These are phyloP conservation scores for Camelina sativa DNA, from an alignment of 345 rosid genomes.

Conservation along the genomic window DNA sequence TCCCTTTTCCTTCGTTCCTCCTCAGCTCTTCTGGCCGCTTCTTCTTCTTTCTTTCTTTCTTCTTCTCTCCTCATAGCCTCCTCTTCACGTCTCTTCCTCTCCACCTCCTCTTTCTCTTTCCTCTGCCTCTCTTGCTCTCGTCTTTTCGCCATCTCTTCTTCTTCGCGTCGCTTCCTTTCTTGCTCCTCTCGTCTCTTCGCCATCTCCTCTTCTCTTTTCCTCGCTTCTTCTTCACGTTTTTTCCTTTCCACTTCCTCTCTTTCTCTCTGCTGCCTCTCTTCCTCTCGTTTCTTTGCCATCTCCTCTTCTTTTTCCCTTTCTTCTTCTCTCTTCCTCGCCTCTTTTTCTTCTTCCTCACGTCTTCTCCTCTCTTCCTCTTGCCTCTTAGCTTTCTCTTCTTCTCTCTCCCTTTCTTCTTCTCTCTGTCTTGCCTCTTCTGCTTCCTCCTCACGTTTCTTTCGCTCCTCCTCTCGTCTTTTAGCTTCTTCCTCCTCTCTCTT, in stretches of 20 bases:
- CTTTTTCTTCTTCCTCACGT: neutral
- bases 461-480: slow-evolving; percentile 20
- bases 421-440: slow-evolving; percentile 2
- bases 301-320: neutral
- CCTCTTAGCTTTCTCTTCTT: neutral
- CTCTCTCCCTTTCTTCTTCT: slow-evolving; percentile 5
- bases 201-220: neutral
- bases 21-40: too few relatives aligned
- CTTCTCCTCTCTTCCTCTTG: neutral
- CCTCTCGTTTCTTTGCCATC: neutral
- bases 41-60: too few relatives aligned
- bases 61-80: too few relatives aligned
- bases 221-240: slow-evolving; percentile 2
- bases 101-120: neutral
- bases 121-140: slow-evolving; percentile 10
- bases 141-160: neutral
- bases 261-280: neutral
- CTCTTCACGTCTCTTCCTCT: neutral
- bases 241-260: neutral
- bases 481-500: slow-evolving; percentile 36
- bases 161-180: slow-evolving; percentile 13
- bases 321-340: neutral
- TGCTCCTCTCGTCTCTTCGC: slow-evolving; percentile 8
- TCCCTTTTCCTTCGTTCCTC: too few relatives aligned
- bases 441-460: neutral